These are phyloP conservation scores for Suillus placidus DNA, from an alignment of 768 basidiomycete genomes.

Conservation along the genomic window DNA sequence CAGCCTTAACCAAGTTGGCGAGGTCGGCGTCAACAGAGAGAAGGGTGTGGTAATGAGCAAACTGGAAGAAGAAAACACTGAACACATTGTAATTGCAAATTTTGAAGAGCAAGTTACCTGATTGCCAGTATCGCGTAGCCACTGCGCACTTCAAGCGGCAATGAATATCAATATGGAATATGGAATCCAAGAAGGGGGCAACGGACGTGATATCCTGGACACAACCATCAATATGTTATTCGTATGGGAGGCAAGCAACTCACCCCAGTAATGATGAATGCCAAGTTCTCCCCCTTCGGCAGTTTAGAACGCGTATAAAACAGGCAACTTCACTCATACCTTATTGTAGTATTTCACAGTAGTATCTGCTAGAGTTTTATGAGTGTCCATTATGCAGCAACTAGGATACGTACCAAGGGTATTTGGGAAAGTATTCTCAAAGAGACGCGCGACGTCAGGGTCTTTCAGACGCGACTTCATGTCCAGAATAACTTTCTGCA, in stretches of 20 bases:
- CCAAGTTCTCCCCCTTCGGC: constrained; percentile 62
- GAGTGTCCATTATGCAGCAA: neutral
- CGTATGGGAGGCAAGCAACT: constrained; percentile 21
- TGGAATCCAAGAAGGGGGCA: constrained; percentile 2
- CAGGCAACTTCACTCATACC: constrained; percentile 34
- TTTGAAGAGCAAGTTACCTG: constrained; percentile 46
- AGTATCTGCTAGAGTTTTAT: constrained; percentile 52
- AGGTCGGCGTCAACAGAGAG: constrained; percentile 59
- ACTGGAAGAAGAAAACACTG: constrained; percentile 41
- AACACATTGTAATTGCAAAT: neutral
- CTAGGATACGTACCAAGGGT: constrained; percentile 58
- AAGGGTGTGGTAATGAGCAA: constrained; percentile 68
- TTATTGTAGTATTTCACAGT: constrained; percentile 76
- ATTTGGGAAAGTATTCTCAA: constrained; percentile 84
- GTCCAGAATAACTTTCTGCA: constrained; percentile 70
- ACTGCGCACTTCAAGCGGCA: constrained; percentile 60
- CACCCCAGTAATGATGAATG: constrained; percentile 82
- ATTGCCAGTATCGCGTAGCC: constrained; percentile 82
- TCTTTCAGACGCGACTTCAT: constrained; percentile 74
- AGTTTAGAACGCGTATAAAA: constrained; percentile 13
- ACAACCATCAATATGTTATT: constrained; percentile 12
- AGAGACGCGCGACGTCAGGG: constrained; percentile 75
- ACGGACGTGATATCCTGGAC: constrained; percentile 75
- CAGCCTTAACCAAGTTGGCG: constrained; percentile 71
- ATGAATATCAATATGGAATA: constrained; percentile 12